phyloP scores from a whole-genome alignment of 306 rosid species.

The Nissolia schottii region DNA sequence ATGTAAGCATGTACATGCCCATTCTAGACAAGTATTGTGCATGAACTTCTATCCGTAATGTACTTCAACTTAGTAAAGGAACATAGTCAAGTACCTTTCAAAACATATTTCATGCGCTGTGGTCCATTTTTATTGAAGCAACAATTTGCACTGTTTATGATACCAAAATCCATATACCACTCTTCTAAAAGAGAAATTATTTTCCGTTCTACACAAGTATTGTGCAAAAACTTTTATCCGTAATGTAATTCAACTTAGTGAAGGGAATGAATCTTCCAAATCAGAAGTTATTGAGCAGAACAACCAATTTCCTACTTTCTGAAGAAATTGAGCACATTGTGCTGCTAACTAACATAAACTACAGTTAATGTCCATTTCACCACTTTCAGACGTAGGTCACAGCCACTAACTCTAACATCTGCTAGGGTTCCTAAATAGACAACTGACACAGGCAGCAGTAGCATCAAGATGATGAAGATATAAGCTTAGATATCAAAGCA shows the following conservation, averaged over 20 bases:
- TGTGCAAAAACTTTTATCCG: not conserved
- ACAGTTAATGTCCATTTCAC: not conserved
- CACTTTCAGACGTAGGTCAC: not conserved
- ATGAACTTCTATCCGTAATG: not conserved
- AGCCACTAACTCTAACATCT: not conserved
- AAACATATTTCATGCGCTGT: not conserved
- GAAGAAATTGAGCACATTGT: not conserved
- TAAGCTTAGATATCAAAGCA: not conserved
- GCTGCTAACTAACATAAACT: not conserved
- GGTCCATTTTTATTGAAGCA: not conserved
- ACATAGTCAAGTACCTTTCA: not conserved
- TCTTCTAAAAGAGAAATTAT: not conserved
- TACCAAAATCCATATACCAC: constrained; percentile 3
- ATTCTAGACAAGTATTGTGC: not conserved
- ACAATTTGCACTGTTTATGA: not conserved
- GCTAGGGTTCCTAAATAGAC: not conserved
- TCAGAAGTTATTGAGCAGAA: not conserved
- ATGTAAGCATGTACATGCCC: not conserved
- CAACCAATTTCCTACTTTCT: not conserved
- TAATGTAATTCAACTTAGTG: not conserved
- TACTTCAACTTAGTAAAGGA: not conserved
- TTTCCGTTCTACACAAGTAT: not conserved
- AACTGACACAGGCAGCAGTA: not conserved
- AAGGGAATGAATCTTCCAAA: not conserved
- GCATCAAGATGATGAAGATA: not conserved